Evolutionary conservation across 345 rosid genomes (phyloP), one percentile per base, ranked within the genome.

Genomic region (Eucalyptus viminalis): DNA sequence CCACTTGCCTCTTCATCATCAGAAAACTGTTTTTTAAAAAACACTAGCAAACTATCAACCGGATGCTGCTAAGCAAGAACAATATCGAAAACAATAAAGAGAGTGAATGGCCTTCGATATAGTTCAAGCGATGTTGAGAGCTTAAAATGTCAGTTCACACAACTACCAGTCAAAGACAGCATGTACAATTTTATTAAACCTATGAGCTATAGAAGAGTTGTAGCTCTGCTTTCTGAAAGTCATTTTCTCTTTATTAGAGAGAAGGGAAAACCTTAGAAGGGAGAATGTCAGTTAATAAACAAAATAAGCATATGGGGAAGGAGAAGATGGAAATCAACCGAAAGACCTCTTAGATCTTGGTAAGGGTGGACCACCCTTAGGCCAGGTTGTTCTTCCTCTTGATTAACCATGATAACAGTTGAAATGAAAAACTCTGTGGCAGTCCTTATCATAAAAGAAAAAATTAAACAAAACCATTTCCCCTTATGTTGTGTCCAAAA

Each of bases 1-100:
- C 93, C 90, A 81, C 88, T 87, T 53, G 91, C 62, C 90, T 91
- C 94, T 56, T 92, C 93, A 65, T 94, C 94, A 90, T 91, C 96
- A 49, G 94, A 92, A 90, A 88, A 91, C 94, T 95, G 92, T 88
- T 88, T 21, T 88, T 88, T 21, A 3, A 37, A 76, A n/a, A 76
- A 37, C 47, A 76, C 25, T 76, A 76, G 83, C 25, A 37, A 76
- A 43, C 47, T 37, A 76, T 76, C 83, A 76, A 76, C 45, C 2
- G 9, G 43, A 76, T 76, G 83, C 83, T 76, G 83, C 83, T 21
- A 37, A 76, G 45, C 83, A 72, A 76, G 25, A 76, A 40, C 14
- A 24, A 76, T 76, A 37, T 76, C 5, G 14, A 76, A 76, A 11
- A 76, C 83, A 9, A 22, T 11, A 76, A 76, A 76, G 83, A 37